Base-by-base conservation (phyloP, 1,284 basidiomycete genomes). In the Golubevia sp. region DNA sequence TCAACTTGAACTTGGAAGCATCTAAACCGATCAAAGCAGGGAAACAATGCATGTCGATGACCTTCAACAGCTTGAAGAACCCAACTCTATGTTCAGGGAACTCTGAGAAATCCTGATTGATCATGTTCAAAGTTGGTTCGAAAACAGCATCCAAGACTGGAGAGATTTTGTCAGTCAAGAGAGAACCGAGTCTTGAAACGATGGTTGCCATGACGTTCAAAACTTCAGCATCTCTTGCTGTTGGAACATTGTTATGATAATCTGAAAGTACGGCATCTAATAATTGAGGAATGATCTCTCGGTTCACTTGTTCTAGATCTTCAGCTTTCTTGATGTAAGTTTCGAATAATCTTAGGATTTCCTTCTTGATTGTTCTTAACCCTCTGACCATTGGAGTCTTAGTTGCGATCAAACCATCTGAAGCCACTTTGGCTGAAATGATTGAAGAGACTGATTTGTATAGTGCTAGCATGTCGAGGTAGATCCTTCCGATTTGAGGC, bases 161-260 rank as follows among this genome's bases (percentile, higher is more conserved):
- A 1, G 92, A 91, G n/a, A 99, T 92, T 89, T 99, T 95, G 30
- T 94, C 92, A 7, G 92, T 96, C 59, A 99, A 88, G 60, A 81
- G 62, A 4, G 61, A 59, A 21, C 78, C 77, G 48, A 82, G 61
- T 5, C 77, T 71, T 26, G 74, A 69, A 7, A 92, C 95, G 74
- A 99, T 97, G n/a, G 94, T 95, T 27, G 95, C 92, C 91, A 98
- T 97, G 56, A 97, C 93, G 82, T 97, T 97, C 70, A 99, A 87
- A 3, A 99, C 97, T 85, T 99, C 97, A 8, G 97, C 95, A 78
- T 99, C 97, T 66, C 97, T 87, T 7, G 97, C 95, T 20, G 91
- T 88, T 0, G 97, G 91, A 0, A 97, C 93, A 82, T 99, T 99
- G 68, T 91, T 90, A 83, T 90, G 92, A 86, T 99, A 99, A 84